Percentiles rank a stretch among this genome's conserved stretches.
These are phyloP conservation scores for Quillaja saponaria DNA, from an alignment of 306 rosid genomes.

Conservation along the genomic window DNA sequence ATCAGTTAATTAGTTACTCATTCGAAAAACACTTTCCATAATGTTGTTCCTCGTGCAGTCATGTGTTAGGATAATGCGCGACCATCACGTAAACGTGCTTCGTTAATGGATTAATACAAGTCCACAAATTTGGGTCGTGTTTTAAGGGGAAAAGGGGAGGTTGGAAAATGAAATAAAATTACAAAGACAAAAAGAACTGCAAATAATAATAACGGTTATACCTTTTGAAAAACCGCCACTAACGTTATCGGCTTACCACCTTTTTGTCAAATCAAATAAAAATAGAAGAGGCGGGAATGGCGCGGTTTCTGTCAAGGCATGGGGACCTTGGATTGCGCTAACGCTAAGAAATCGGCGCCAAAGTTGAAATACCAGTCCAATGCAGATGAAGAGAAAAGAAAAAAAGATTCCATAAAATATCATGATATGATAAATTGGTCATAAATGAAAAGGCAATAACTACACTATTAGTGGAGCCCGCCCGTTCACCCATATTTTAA, in stretches of 20 bases:
- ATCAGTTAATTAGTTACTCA: no score
- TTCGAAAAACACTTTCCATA: conserved; percentile 24
- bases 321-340: conserved; percentile 45
- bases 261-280: conserved; percentile 26
- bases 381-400: no score
- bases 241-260: conserved; percentile 12
- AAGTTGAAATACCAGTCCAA: no score
- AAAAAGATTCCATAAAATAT: no score
- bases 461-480: no score
- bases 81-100: conserved; percentile 24
- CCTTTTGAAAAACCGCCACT: conserved; percentile 24
- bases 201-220: conserved; percentile 8
- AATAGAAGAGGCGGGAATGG: conserved; percentile 63
- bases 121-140: conserved; percentile 34
- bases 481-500: no score
- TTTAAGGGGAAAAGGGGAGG: conserved; percentile 13
- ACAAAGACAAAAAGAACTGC: conserved; percentile 2
- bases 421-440: not conserved
- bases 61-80: conserved; percentile 36
- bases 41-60: conserved; percentile 38
- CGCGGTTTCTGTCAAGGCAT: conserved; percentile 32
- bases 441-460: conserved; percentile 6
- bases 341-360: conserved; percentile 60
- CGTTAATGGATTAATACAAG: conserved; percentile 32
- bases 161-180: conserved; percentile 10